These are phyloP conservation scores for Nannizzia gypsea DNA, from an alignment of 2,329 filamentous ascomycete genomes.

Conservation along the genomic window DNA sequence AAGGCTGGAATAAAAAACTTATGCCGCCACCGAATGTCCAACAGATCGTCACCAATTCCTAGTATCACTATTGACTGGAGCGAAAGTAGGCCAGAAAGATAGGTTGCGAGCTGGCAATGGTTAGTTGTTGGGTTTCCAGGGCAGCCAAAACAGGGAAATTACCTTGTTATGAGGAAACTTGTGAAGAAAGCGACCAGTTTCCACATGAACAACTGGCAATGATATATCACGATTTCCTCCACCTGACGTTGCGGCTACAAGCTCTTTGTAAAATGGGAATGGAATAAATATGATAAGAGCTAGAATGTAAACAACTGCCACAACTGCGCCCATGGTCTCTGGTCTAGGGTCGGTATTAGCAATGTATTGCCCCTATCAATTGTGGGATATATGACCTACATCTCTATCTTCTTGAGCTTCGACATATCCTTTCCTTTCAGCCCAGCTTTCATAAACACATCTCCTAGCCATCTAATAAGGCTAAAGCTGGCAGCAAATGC, in stretches of 20 bases:
- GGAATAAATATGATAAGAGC: slow-evolving; percentile 85
- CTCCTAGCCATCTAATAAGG: slow-evolving; percentile 86
- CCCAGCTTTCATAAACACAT: slow-evolving; percentile 75
- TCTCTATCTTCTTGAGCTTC: slow-evolving; percentile 61
- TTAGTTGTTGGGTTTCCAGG: not conserved
- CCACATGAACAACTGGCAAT: slow-evolving; percentile 57
- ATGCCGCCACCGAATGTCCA: slow-evolving; percentile 97
- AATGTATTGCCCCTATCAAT: not conserved
- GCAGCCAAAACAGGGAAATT: not conserved
- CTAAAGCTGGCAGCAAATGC: slow-evolving; percentile 73
- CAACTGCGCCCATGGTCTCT: slow-evolving; percentile 91
- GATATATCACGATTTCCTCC: slow-evolving; percentile 85
- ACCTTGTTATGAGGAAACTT: slow-evolving; percentile 92
- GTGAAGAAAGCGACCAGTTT: slow-evolving; percentile 76
- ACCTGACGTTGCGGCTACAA: slow-evolving; percentile 86
- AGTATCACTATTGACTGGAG: slow-evolving; percentile 84
- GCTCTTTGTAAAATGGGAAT: slow-evolving; percentile 96
- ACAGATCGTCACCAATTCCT: slow-evolving; percentile 87
- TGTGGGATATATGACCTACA: slow-evolving; percentile 40
- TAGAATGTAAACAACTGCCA: slow-evolving; percentile 83
- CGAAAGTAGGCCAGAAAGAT: slow-evolving; percentile 85
- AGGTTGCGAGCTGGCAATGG: slow-evolving; percentile 64
- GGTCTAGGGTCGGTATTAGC: slow-evolving; percentile 43
- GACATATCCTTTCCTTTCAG: slow-evolving; percentile 83
- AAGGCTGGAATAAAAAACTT: slow-evolving; percentile 97